These are phyloP conservation scores for Achlya hypogyna DNA, from an alignment of 352 stramenopile species.

Conservation along the genomic window DNA sequence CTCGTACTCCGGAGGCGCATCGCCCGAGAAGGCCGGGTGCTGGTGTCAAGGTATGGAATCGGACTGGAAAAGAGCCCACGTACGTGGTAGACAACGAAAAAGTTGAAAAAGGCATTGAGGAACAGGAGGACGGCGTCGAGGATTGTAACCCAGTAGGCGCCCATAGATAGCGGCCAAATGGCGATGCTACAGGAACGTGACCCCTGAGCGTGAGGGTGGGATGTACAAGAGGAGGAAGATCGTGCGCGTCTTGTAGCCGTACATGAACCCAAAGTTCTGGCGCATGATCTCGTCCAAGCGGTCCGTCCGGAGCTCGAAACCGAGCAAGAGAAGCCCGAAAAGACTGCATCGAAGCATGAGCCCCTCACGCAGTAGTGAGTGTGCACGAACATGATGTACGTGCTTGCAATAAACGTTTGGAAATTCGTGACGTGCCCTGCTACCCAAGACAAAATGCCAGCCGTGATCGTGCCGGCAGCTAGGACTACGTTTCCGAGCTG, in stretches of 20 bases:
- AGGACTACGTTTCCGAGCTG: conserved; percentile 66
- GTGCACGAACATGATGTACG: conserved; percentile 76
- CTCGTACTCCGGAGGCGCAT: conserved; percentile 10
- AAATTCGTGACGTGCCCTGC: conserved; percentile 67
- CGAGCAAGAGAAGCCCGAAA: conserved; percentile 67
- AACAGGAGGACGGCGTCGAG: conserved; percentile 81
- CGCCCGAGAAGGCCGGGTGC: conserved; percentile 15
- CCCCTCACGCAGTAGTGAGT: not conserved
- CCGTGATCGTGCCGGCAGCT: conserved; percentile 54
- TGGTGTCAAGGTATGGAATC: not conserved
- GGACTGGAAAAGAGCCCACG: not conserved
- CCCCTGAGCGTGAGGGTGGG: not conserved
- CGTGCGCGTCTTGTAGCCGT: conserved; percentile 81
- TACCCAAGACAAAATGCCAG: conserved; percentile 68
- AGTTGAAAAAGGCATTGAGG: conserved; percentile 87
- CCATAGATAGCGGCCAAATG: conserved; percentile 85
- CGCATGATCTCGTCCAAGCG: conserved; percentile 71
- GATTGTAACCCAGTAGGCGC: conserved; percentile 85
- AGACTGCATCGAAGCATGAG: conserved; percentile 34
- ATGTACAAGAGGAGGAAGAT: conserved; percentile 83
- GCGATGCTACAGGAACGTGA: conserved; percentile 42
- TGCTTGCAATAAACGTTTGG: conserved; percentile 73
- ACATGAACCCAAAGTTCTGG: conserved; percentile 86
- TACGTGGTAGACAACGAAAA: conserved; percentile 78
- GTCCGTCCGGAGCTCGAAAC: conserved; percentile 77